Evolutionary conservation across 352 stramenopile genomes (phyloP).

Genomic region (Phytophthora uliginosa): DNA sequence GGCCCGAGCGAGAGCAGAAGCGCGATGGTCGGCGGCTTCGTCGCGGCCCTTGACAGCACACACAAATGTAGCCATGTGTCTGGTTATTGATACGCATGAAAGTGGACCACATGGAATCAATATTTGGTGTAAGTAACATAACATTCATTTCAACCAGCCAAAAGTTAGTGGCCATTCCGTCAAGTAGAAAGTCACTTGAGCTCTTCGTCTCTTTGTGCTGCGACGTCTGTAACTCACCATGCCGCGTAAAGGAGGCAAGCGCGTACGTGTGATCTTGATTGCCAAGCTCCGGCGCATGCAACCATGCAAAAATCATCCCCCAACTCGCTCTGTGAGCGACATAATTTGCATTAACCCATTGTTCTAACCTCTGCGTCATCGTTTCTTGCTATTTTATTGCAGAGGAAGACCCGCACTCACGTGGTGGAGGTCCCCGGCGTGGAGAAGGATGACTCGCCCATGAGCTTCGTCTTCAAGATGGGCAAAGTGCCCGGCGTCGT

Average conservation of each 20-base stretch:
- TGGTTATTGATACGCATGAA: not conserved
- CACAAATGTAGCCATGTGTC: conserved; percentile 5
- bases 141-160: conserved; percentile 18
- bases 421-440: conserved; percentile 67
- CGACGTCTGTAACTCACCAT: conserved; percentile 41
- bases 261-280: conserved; percentile 58
- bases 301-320: not conserved
- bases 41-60: not conserved
- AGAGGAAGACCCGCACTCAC: conserved; percentile 90
- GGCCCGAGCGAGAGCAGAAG: not conserved
- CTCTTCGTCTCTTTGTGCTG: not conserved
- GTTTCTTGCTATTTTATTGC: not conserved
- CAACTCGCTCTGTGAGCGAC: not conserved
- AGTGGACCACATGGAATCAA: conserved; percentile 14
- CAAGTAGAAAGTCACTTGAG: conserved; percentile 8
- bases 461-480: conserved; percentile 95
- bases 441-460: conserved; percentile 89
- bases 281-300: not conserved
- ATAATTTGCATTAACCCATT: not conserved
- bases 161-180: conserved; percentile 31
- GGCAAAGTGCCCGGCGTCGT: conserved; percentile 87
- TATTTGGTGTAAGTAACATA: not conserved
- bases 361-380: conserved; percentile 2
- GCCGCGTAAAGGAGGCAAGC: conserved; percentile 88
- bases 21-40: not conserved